These are phyloP conservation scores for Pyrenophora seminiperda DNA, from an alignment of 2,329 filamentous ascomycete genomes.

Conservation along the genomic window DNA sequence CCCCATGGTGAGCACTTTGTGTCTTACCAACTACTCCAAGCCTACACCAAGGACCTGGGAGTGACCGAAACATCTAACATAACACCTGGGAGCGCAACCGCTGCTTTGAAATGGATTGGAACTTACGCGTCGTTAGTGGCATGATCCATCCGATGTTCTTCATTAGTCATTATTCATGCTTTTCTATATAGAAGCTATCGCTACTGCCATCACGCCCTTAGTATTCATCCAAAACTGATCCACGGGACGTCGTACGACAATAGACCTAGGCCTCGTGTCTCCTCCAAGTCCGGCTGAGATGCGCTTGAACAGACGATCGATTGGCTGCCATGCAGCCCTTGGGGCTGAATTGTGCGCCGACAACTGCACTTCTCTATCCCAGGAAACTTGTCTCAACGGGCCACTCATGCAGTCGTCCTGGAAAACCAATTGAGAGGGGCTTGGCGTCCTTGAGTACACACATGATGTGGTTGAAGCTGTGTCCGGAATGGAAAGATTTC, in stretches of 20 bases:
- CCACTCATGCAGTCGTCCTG: constrained; percentile 1
- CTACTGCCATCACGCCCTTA: constrained; percentile 20
- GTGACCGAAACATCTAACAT: not conserved
- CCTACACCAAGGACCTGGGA: constrained; percentile 10
- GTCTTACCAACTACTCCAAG: constrained; percentile 14
- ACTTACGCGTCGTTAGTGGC: constrained; percentile 1
- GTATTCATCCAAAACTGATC: constrained; percentile 13
- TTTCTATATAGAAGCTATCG: constrained; percentile 22
- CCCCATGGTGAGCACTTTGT: constrained; percentile 13
- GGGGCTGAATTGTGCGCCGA: not conserved
- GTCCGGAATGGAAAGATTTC: not conserved
- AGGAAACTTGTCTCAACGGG: constrained; percentile 5
- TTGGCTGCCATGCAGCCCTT: constrained; percentile 3
- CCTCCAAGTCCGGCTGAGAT: not conserved
- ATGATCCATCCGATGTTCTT: too few relatives aligned
- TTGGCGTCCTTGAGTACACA: constrained; percentile 1
- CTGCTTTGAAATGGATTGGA: constrained; percentile 26
- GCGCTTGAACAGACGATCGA: constrained; percentile 7
- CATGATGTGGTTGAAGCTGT: not conserved
- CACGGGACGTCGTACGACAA: constrained; percentile 1
- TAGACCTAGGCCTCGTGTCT: not conserved
- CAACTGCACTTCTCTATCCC: constrained; percentile 5
- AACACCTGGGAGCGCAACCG: constrained; percentile 7
- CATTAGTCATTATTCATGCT: not conserved
- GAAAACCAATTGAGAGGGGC: constrained; percentile 10